These are phyloP conservation scores for Botrytis squamosa DNA, from an alignment of 2,329 filamentous ascomycete genomes.

Conservation along the genomic window DNA sequence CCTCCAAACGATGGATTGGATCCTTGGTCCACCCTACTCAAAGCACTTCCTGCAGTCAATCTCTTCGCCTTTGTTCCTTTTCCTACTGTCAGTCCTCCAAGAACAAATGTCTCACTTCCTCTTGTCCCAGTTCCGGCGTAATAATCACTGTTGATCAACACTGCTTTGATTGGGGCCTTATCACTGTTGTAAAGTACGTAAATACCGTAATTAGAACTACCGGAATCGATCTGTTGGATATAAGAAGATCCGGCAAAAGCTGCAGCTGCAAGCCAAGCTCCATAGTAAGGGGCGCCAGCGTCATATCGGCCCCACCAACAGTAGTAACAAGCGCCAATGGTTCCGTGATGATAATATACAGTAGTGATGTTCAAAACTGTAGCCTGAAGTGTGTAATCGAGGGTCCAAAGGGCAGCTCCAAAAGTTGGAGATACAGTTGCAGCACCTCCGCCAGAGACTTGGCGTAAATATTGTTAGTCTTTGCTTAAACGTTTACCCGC, in stretches of 20 bases:
- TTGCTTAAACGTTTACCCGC: background rate
- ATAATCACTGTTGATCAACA: slow-evolving; percentile 36
- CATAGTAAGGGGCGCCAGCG: slow-evolving; percentile 37
- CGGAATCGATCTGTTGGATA: slow-evolving; percentile 31
- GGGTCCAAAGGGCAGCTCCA: slow-evolving; percentile 35
- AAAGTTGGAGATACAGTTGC: slow-evolving; percentile 33
- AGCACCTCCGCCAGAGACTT: slow-evolving; percentile 35
- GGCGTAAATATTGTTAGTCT: background rate
- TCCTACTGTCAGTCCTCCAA: slow-evolving; percentile 26
- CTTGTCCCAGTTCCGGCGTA: slow-evolving; percentile 31
- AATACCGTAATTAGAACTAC: slow-evolving; percentile 27
- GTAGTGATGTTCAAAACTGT: slow-evolving; percentile 29
- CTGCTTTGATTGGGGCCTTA: slow-evolving; percentile 23
- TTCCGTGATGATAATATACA: slow-evolving; percentile 37
- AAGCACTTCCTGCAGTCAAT: slow-evolving; percentile 44
- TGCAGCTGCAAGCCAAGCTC: slow-evolving; percentile 33
- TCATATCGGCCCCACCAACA: slow-evolving; percentile 36
- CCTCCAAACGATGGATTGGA: slow-evolving; percentile 46
- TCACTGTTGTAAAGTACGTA: slow-evolving; percentile 32
- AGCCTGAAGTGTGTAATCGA: slow-evolving; percentile 34
- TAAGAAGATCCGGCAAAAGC: slow-evolving; percentile 33
- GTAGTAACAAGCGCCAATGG: slow-evolving; percentile 38
- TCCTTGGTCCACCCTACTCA: slow-evolving; percentile 47
- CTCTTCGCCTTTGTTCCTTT: slow-evolving; percentile 31
- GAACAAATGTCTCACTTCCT: slow-evolving; percentile 27